Conservation (phyloP, 495 filamentous ascomycete genomes). For the Neurospora sp. region DNA sequence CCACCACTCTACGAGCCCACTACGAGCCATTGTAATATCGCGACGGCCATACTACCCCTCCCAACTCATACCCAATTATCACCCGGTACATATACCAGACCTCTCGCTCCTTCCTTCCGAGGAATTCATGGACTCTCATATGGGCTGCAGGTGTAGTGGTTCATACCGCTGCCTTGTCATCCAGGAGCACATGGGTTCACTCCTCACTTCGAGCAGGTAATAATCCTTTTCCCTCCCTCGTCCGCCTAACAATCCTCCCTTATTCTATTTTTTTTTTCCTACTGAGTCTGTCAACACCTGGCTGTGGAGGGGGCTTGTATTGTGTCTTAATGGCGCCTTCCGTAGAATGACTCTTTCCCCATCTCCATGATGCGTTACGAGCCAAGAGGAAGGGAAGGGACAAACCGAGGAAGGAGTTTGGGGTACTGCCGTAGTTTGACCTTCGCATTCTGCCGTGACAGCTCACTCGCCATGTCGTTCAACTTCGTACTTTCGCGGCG, state of each 20-base stretch:
- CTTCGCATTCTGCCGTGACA: background rate
- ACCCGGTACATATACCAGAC: background rate
- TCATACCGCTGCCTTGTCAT: background rate
- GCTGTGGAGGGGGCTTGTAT: background rate
- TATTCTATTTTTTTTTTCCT: background rate
- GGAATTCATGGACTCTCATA: background rate
- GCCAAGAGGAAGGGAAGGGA: background rate
- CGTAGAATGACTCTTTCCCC: background rate
- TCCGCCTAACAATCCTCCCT: background rate
- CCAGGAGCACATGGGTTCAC: background rate
- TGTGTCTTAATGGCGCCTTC: background rate
- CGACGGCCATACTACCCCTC: background rate
- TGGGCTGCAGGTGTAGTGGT: background rate
- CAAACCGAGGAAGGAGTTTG: background rate
- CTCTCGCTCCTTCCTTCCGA: background rate
- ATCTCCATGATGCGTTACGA: background rate
- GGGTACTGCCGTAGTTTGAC: background rate
- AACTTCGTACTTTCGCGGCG: background rate
- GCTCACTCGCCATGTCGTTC: background rate
- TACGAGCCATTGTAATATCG: background rate
- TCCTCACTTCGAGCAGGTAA: background rate
- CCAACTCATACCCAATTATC: background rate
- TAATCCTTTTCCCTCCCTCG: background rate
- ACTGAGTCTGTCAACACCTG: background rate
- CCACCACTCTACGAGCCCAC: background rate